Evolutionary conservation across 2,329 filamentous ascomycete species (phyloP), one percentile per base, ranked within the genome.

Genomic region (Aspergillus uvarum): DNA sequence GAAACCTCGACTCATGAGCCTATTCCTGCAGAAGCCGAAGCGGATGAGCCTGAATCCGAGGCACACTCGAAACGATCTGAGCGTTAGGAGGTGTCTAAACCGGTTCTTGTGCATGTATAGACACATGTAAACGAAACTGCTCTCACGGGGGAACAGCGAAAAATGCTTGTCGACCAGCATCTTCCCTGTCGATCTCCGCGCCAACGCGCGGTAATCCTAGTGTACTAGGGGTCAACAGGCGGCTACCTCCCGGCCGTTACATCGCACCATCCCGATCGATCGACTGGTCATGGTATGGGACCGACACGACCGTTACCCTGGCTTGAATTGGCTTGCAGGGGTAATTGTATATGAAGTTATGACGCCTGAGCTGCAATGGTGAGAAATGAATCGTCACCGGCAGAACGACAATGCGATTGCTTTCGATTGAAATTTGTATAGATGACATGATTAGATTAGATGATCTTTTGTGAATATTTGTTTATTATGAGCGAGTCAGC

Each of bases 51-150:
- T 24, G 59, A 63, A 47, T 31, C 65, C 6, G 63, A 68, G 29
- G 62, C 54, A 38, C 68, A 66, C 47, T 57, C 66, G 42, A 74
- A 74, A 61, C 68, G 63, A 59, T 67, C 8, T 72, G 63, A 70
- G 21, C 14, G 24, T 19, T 35, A 12, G 10, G 56, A 6, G 53
- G 24, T 51, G n/a, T n/a, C 24, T 50, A 3, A 3, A 19, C 10
- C 29, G 19, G 16, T 31, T 26, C 8, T 24, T 24, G 19, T 59
- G 56, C 47, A 59, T 24, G 49, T 42, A 29, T 24, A 19, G 48
- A 50, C 24, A 50, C 22, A 48, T 16, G 16, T 32, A 48, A n/a
- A 38, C 26, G n/a, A 32, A 47, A 48, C 12, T 24, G 26, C 53
- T 16, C 19, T 8, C 24, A 22, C 42, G 29, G 12, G 12, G 26